Evolutionary conservation across 2,329 filamentous ascomycete genomes (phyloP), one percentile per base, ranked within the genome.

Genomic region (Epichloe elymi): DNA sequence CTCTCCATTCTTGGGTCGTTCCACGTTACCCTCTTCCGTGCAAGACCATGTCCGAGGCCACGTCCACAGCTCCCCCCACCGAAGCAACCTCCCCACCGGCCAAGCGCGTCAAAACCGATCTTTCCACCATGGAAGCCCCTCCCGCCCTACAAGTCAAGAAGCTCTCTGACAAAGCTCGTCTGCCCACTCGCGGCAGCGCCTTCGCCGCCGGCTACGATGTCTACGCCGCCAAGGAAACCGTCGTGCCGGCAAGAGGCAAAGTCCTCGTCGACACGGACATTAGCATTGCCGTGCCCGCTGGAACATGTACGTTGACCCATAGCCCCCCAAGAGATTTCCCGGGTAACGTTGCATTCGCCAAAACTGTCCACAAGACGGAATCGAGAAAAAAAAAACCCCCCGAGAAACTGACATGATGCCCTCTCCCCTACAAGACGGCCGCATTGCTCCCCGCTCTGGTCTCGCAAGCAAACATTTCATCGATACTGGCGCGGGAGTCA

Each of bases 121-220:
- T 58, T 43, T 61, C 65, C 49, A 61, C 65, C 52, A 67, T 71
- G 59, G 65, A 70, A 51, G 65, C 67, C 44, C 60, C 67, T 3
- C 82, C 83, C n/a, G 72, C 83, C 3, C 77, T 95, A 48, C 79
- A 88, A 55, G 82, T 98, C 70, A 91, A 96, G 76, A 89, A 94
- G 69, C 83, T 97, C 53, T 85, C 85, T 8, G 74, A 82, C 38
- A 81, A 84, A 56, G 93, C 85, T n/a, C 79, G 78, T 45, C 76
- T 90, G 23, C 93, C 93, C 11, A 97, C 88, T 0, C 83, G 91
- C 51, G 93, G 93, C 58, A 94, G 87, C 58, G 85, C 83, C 49
- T 90, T 87, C 63, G 88, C 93, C 1, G 93, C 93, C 1, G 93
- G 93, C 37, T 97, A 97, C 71, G 93, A 98, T 68, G 65, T 98